Percentiles rank a stretch among this genome's conserved stretches.
phyloP scores from a whole-genome alignment of 2,329 filamentous ascomycete genomes.

The Gremmenia infestans region DNA sequence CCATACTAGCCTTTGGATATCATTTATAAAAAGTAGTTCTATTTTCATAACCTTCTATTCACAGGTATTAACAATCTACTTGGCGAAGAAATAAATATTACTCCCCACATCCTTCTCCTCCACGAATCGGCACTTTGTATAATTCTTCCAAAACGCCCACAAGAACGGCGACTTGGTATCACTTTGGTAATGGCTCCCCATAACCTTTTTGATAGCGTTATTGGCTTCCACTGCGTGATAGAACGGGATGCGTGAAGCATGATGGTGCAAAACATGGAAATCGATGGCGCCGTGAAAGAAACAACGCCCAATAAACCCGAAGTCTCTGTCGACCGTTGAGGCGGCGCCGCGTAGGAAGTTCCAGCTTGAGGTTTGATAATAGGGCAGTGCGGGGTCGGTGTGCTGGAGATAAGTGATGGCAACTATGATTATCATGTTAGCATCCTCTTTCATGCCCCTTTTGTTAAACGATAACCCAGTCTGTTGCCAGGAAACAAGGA shows the following conservation, averaged over 20 bases:
- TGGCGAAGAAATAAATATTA: conserved; percentile 22
- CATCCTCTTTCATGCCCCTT: conserved; percentile 7
- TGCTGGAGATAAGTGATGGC: conserved; percentile 73
- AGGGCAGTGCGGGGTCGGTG: conserved; percentile 52
- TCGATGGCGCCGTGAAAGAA: conserved; percentile 62
- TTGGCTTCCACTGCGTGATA: conserved; percentile 54
- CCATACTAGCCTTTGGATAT: too few relatives aligned
- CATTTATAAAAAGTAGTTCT: background rate
- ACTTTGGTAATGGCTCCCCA: conserved; percentile 47
- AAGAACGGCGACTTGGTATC: conserved; percentile 31
- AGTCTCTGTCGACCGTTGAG: conserved; percentile 57
- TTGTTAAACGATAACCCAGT: too few relatives aligned
- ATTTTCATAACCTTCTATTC: background rate
- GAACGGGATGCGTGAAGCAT: conserved; percentile 54
- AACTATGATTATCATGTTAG: conserved; percentile 39
- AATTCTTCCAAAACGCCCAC: conserved; percentile 29
- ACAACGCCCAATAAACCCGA: conserved; percentile 56
- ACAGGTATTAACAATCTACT: background rate
- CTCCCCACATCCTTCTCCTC: conserved; percentile 23
- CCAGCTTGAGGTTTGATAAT: conserved; percentile 55
- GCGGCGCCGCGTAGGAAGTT: conserved; percentile 56
- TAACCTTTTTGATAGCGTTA: conserved; percentile 47
- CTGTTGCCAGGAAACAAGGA: too few relatives aligned
- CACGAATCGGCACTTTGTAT: conserved; percentile 25
- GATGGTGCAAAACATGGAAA: conserved; percentile 57